Evolutionary conservation across 2,329 filamentous ascomycete species (phyloP), one percentile per base, ranked within the genome.

Genomic region (Aspergillus viridinutans): DNA sequence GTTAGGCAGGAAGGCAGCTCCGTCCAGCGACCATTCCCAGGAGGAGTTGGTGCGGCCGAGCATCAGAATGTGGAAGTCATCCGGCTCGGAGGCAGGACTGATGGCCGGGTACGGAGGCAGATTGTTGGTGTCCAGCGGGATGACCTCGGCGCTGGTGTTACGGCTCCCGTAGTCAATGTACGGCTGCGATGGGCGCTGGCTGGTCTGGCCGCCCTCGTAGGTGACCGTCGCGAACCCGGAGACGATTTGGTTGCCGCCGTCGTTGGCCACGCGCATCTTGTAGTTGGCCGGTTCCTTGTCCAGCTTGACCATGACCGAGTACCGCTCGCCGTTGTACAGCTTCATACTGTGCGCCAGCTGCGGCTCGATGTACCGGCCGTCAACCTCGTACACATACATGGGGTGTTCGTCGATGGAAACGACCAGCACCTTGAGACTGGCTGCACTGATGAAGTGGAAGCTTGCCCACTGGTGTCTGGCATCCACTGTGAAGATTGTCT

Each of bases 361-460:
- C 0, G 77, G 77, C 43, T 74, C 66, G 14, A 80, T 70, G 55
- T 73, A 79, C 25, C 69, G 67, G 1, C 78, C 78, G 55, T 80
- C 77, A 21, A 75, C 68, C 12, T 73, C 76, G 52, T 78, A 80
- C 7, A 80, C 64, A 55, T 69, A 76, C 69, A 80, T 70, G 2
- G 71, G 69, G 56, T 79, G 77, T 49, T 74, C 70, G 58, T 80
- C 77, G 29, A 80, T 76, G 3, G 75, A 74, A 26, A 74, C 77
- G 69, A 59, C 83, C 63, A 50, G 84, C 64, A 75, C 78, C 50
- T 79, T 69, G 26, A 83, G 76, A 52, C 78, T 76, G 51, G 80
- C 75, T 2, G 80, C 73, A n/a, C 76, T 80, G 56, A 86, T 78
- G n/a, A 85, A 64, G 59, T 85, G 79, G 14, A 86, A 69, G 7